Percentiles rank a stretch among this genome's conserved stretches.
phyloP scores from a whole-genome alignment of 768 basidiomycete species.

The Leccinum boreale region DNA sequence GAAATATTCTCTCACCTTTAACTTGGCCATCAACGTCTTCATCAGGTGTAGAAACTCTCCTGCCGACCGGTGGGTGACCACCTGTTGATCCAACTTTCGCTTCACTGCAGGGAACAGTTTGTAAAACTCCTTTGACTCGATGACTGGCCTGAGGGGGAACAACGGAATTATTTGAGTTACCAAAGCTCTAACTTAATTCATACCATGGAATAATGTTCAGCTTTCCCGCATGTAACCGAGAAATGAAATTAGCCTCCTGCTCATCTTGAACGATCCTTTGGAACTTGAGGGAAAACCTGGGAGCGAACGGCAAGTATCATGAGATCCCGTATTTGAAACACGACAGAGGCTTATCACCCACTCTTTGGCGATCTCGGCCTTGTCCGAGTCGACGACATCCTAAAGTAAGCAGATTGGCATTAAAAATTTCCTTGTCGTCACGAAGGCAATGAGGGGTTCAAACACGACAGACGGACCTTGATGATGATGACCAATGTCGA shows the following conservation, averaged over 20 bases:
- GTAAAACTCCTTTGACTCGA: conserved; percentile 61
- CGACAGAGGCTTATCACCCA: conserved; percentile 22
- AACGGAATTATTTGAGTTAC: neutral
- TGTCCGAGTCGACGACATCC: conserved; percentile 66
- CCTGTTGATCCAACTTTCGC: conserved; percentile 45
- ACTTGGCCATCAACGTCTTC: conserved; percentile 67
- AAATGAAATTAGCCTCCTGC: conserved; percentile 60
- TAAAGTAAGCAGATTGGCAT: conserved; percentile 18
- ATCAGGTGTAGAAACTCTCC: conserved; percentile 54
- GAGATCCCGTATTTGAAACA: neutral
- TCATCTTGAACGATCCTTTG: conserved; percentile 61
- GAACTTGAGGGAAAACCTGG: conserved; percentile 55
- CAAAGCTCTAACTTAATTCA: neutral
- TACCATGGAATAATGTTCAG: conserved; percentile 60
- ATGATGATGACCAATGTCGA: conserved; percentile 61
- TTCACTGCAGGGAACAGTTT: conserved; percentile 48
- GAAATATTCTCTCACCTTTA: conserved; percentile 42
- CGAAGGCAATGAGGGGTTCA: neutral
- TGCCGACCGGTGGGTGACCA: conserved; percentile 46
- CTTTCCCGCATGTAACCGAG: conserved; percentile 52
- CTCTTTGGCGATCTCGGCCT: conserved; percentile 56
- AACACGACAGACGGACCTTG: conserved; percentile 37
- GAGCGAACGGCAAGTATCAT: neutral
- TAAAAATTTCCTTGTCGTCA: neutral
- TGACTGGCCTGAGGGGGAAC: conserved; percentile 42